Percentiles rank a stretch among this genome's conserved stretches.
Evolutionary conservation across 225 moss, liverwort and hornwort species (phyloP).

Genomic region (Marchantia polymorpha): DNA sequence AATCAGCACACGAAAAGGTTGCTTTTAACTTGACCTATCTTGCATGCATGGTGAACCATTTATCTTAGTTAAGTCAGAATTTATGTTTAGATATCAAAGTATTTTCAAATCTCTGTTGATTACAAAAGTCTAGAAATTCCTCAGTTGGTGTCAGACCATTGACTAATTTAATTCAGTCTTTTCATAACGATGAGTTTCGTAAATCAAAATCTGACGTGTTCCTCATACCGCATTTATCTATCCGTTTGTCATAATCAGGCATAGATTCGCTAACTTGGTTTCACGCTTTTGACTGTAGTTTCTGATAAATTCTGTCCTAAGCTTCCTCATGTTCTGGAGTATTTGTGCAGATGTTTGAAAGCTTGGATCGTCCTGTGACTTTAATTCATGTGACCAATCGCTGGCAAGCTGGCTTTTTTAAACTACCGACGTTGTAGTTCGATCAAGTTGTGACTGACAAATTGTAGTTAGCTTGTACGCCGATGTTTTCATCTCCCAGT

Average conservation of each 20-base stretch:
- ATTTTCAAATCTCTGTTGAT: no score
- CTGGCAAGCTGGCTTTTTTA: no score
- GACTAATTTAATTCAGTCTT: background rate
- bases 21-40: background rate
- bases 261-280: background rate
- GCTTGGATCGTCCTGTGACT: no score
- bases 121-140: no score
- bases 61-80: no score
- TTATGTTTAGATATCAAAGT: no score
- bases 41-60: background rate
- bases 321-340: no score
- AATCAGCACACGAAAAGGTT: constrained; percentile 65
- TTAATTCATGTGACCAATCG: no score
- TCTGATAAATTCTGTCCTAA: background rate
- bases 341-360: no score
- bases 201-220: background rate
- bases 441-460: background rate
- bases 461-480: background rate
- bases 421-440: background rate
- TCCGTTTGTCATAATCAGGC: background rate
- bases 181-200: background rate
- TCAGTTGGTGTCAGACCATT: no score
- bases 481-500: background rate
- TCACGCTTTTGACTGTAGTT: background rate
- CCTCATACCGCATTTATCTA: background rate